Evolutionary conservation across 192 early-diverging fungal genomes (phyloP).

Genomic region (Lobosporangium transversale): DNA sequence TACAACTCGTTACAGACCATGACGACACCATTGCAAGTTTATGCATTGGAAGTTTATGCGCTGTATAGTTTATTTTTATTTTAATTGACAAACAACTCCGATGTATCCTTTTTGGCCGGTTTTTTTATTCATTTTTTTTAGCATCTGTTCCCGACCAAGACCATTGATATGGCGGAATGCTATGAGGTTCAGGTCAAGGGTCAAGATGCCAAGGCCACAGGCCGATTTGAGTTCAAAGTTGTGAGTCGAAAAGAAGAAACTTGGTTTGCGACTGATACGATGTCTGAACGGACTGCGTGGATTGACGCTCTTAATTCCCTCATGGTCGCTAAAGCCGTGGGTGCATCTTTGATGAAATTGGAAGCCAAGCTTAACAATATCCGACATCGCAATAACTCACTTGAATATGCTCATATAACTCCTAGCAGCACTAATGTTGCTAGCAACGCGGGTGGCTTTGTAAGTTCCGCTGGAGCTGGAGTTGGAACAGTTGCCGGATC

Average conservation of each 20-base stretch:
- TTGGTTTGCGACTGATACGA: slow-evolving; percentile 58
- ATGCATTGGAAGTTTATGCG: no score
- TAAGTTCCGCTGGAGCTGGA: no score
- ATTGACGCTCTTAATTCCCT: slow-evolving; percentile 58
- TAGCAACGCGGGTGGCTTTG: no score
- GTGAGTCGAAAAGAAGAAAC: slow-evolving; percentile 58
- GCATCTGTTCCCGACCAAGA: slow-evolving; percentile 6
- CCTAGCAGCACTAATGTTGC: no score
- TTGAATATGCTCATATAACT: slow-evolving; percentile 21
- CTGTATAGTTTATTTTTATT: no score
- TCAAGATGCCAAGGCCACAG: slow-evolving; percentile 52
- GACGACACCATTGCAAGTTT: no score
- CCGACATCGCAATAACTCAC: slow-evolving; percentile 36
- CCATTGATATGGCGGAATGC: slow-evolving; percentile 55
- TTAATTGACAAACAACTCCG: no score
- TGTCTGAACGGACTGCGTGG: slow-evolving; percentile 58
- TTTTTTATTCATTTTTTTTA: no score
- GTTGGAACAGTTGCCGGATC: neutral
- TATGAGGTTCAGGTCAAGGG: slow-evolving; percentile 56
- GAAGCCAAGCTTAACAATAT: slow-evolving; percentile 51
- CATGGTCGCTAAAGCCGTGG: slow-evolving; percentile 60
- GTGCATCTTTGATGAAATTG: slow-evolving; percentile 56
- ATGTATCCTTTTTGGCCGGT: no score
- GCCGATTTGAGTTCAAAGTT: slow-evolving; percentile 60
- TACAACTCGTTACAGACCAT: no score